A percentile compares a stretch with the other conserved stretches of the same genome.
Evolutionary conservation across 2,329 filamentous ascomycete species (phyloP).

Genomic region (Sclerotinia sclerotiorum): DNA sequence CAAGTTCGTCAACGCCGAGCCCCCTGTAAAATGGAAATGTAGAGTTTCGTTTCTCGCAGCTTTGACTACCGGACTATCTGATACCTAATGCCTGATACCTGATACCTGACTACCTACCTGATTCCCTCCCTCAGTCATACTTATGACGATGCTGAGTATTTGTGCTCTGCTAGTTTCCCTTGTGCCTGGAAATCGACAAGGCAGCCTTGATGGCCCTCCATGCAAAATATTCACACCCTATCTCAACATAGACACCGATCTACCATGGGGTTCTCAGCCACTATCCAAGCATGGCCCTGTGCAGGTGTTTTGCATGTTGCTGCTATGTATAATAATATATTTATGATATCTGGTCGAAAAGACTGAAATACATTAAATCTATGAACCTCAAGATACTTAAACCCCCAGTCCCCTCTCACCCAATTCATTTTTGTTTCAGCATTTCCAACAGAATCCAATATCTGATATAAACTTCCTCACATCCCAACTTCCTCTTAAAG

Average conservation of each 20-base stretch:
- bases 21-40: no score
- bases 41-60: conserved; percentile 17
- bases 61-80: neutral
- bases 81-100: no score
- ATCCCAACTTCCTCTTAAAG: conserved; percentile 6
- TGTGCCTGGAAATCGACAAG: conserved; percentile 5
- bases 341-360: conserved; percentile 13
- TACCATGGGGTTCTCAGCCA: conserved; percentile 20
- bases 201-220: conserved; percentile 1
- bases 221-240: neutral
- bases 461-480: conserved; percentile 19
- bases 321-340: conserved; percentile 15
- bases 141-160: conserved; percentile 17
- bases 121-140: conserved; percentile 13
- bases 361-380: conserved; percentile 2
- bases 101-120: no score
- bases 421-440: conserved; percentile 20
- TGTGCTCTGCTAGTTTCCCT: neutral
- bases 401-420: conserved; percentile 2
- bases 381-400: conserved; percentile 14
- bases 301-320: conserved; percentile 23
- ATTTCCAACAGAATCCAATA: conserved; percentile 19
- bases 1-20: neutral
- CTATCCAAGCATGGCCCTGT: conserved; percentile 18
- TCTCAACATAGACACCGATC: conserved; percentile 20